A percentile compares a stretch with the other conserved stretches of the same genome.
Evolutionary conservation across 345 rosid genomes (phyloP).

Genomic region (Jatropha curcas): DNA sequence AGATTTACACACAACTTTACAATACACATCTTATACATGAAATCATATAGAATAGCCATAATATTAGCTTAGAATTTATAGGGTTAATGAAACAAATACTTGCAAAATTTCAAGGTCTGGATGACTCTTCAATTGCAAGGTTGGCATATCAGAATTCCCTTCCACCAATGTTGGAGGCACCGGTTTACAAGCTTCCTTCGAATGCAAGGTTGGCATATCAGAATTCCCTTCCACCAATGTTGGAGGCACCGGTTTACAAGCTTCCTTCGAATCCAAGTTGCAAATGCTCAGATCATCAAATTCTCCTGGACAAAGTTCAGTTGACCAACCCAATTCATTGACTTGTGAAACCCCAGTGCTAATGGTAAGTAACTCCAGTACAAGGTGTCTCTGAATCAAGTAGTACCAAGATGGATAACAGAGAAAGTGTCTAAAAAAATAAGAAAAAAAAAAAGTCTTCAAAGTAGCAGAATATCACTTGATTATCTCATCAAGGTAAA

Average conservation of each 20-base stretch:
- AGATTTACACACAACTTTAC: background rate
- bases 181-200: constrained; percentile 45
- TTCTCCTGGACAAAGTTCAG: constrained; percentile 79
- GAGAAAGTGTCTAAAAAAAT: background rate
- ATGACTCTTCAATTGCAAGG: constrained; percentile 34
- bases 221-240: constrained; percentile 41
- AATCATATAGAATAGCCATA: background rate
- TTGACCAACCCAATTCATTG: constrained; percentile 47
- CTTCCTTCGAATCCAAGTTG: constrained; percentile 50
- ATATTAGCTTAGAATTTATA: too few species aligned
- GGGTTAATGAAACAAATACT: constrained; percentile 40
- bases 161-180: constrained; percentile 50
- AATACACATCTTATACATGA: background rate
- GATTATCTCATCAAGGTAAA: background rate
- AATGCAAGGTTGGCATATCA: constrained; percentile 41
- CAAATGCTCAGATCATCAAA: constrained; percentile 54
- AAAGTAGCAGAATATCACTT: background rate
- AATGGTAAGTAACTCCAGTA: constrained; percentile 49
- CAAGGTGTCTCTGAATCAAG: constrained; percentile 56
- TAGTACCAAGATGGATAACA: constrained; percentile 14
- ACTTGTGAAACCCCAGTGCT: constrained; percentile 48
- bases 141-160: constrained; percentile 28
- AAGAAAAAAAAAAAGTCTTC: background rate
- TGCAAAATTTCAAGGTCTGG: constrained; percentile 57
- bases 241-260: constrained; percentile 47